A percentile compares a stretch with the other conserved stretches of the same genome.
These are phyloP conservation scores for Mycena galericulata DNA, from an alignment of 768 basidiomycete genomes.

Conservation along the genomic window DNA sequence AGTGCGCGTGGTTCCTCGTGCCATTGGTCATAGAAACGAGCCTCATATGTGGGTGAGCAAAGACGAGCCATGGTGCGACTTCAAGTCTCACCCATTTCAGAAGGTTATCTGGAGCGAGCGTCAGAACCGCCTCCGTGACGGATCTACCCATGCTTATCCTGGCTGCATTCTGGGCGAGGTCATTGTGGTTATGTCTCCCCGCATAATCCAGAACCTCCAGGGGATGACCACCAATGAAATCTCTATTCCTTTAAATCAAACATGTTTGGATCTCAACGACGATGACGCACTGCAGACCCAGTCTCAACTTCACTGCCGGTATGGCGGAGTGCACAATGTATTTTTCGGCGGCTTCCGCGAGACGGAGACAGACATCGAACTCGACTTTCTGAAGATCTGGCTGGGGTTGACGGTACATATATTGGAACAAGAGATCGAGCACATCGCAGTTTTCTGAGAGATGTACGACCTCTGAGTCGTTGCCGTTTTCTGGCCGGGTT, in stretches of 20 bases:
- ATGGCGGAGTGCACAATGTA: background rate
- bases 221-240: background rate
- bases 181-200: background rate
- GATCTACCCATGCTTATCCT: background rate
- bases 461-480: slow-evolving; percentile 4
- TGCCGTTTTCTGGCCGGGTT: background rate
- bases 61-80: background rate
- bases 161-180: background rate
- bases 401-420: slow-evolving; percentile 38
- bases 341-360: background rate
- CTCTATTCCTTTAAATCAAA: background rate
- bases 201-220: slow-evolving; percentile 3
- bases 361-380: slow-evolving; percentile 6
- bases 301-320: background rate
- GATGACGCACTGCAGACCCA: background rate
- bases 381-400: slow-evolving; percentile 32
- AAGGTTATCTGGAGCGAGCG: background rate
- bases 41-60: background rate
- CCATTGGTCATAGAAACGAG: background rate
- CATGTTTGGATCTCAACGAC: background rate
- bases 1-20: no score
- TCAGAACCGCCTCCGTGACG: background rate
- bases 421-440: slow-evolving; percentile 35
- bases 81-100: background rate
- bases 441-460: slow-evolving; percentile 30